Conservation (phyloP, 768 basidiomycete genomes). For the Dentipellis sp. region DNA sequence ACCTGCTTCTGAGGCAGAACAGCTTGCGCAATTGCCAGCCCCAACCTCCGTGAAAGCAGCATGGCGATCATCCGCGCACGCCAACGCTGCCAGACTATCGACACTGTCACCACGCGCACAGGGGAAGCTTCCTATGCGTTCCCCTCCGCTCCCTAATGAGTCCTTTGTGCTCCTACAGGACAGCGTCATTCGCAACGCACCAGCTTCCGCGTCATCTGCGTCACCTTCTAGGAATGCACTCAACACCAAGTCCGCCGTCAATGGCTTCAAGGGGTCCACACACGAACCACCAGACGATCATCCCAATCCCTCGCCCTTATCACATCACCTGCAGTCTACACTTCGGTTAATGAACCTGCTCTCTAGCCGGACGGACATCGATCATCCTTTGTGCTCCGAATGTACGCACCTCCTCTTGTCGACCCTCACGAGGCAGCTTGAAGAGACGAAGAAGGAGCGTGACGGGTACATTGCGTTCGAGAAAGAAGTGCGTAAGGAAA, state of each 20-base stretch:
- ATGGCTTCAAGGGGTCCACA: conserved; percentile 18
- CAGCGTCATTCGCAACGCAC: conserved; percentile 65
- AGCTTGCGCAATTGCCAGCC: conserved; percentile 37
- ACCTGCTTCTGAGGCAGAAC: conserved; percentile 32
- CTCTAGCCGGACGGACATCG: conserved; percentile 69
- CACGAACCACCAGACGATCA: conserved; percentile 36
- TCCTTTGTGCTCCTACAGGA: conserved; percentile 90
- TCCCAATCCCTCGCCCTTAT: conserved; percentile 62
- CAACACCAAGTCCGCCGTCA: conserved; percentile 27
- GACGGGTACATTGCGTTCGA: conserved; percentile 94
- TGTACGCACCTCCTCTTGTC: conserved; percentile 79
- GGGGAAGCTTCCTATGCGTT: conserved; percentile 52
- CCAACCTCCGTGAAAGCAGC: conserved; percentile 46
- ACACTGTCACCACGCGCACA: conserved; percentile 43
- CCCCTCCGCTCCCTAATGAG: conserved; percentile 57
- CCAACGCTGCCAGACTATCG: conserved; percentile 22
- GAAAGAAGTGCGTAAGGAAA: conserved; percentile 75
- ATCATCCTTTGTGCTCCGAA: conserved; percentile 92
- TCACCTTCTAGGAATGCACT: conserved; percentile 34
- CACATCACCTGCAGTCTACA: conserved; percentile 70
- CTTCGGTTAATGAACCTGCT: conserved; percentile 68
- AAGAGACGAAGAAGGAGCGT: conserved; percentile 85
- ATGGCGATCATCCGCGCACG: conserved; percentile 50
- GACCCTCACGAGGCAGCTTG: conserved; percentile 69
- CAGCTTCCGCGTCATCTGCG: conserved; percentile 38